Conservation (phyloP, 139 green algal species). For the Zygnema cylindricum region DNA sequence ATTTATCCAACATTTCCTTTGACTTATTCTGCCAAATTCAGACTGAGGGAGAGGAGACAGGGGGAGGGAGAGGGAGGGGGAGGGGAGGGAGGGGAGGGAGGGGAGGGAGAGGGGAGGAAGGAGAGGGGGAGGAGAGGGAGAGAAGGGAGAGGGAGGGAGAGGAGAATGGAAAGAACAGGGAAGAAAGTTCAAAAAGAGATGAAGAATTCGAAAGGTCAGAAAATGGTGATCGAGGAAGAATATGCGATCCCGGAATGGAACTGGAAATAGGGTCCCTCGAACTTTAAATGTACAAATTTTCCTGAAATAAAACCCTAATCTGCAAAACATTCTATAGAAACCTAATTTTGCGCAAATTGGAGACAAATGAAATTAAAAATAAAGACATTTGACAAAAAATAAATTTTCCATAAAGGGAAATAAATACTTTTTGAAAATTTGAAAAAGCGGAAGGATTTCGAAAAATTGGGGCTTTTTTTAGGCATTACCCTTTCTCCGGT, state of each 20-base stretch:
- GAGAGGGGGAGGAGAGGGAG: not conserved
- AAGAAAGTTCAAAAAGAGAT: not conserved
- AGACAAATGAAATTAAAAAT: not conserved
- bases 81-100: not conserved
- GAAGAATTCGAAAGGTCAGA: not conserved
- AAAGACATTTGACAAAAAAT: not conserved
- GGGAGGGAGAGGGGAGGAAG: not conserved
- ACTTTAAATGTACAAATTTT: not conserved
- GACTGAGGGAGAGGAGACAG: not conserved
- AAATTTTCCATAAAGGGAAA: no score
- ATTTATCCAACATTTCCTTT: not conserved
- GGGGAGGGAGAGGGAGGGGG: not conserved
- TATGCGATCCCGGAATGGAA: no score
- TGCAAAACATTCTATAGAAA: no score
- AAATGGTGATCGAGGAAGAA: not conserved
- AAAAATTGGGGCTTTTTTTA: no score
- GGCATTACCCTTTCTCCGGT: no score
- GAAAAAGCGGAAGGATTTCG: no score
- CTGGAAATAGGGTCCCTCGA: not conserved
- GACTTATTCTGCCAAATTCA: not conserved
- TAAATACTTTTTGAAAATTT: no score
- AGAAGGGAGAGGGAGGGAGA: slow-evolving; percentile 21
- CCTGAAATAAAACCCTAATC: not conserved
- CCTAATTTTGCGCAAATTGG: not conserved
- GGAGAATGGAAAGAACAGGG: not conserved